Base-by-base conservation (phyloP, 257 asterid genomes). In the Lycium barbarum region DNA sequence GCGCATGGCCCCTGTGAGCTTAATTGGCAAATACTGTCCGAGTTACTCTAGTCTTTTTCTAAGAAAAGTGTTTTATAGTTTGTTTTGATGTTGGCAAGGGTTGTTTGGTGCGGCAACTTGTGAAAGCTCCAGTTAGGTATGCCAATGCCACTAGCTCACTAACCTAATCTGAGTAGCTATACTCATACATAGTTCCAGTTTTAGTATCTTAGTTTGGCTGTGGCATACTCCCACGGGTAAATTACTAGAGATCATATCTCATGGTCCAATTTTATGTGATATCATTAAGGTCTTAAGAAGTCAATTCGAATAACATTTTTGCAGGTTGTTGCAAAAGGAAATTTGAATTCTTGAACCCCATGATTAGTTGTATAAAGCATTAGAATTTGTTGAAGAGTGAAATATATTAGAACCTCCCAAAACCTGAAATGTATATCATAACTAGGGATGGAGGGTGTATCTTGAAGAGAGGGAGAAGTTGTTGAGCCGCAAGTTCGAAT, bases 321-420 rank as follows among this genome's bases (percentile, higher is more conserved):
- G 47, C 73, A 33, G 20, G 20, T 66, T 66, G 73, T 66, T 66
- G n/a, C 2, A 1, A 13, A 66, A 66, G 73, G 47, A 14, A 33
- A 66, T 66, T 66, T 66, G 47, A 66, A 66, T 66, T 43, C 10
- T 66, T 66, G 73, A 35, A 66, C 73, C 73, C 47, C 73, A 66
- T 66, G 20, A 66, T 66, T 66, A 13, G 47, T 66, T 66, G 73
- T 35, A 66, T 35, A 66, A 66, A 33, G 45, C 45, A 66, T 66
- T 33, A 33, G 5, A 26, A 2, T 66, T 35, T 20, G 6, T 66
- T 66, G 73, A 66, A 66, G 73, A 33, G 73, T 6, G n/a, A 35
- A 66, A 35, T 17, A 66, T 66, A 13, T 35, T 13, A 33, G 73
- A 66, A 33, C 72, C 12, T 66, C 72, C 33, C 38, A 66, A 65